phyloP scores from a whole-genome alignment of 306 rosid genomes.

The Sicyos baderoa region DNA sequence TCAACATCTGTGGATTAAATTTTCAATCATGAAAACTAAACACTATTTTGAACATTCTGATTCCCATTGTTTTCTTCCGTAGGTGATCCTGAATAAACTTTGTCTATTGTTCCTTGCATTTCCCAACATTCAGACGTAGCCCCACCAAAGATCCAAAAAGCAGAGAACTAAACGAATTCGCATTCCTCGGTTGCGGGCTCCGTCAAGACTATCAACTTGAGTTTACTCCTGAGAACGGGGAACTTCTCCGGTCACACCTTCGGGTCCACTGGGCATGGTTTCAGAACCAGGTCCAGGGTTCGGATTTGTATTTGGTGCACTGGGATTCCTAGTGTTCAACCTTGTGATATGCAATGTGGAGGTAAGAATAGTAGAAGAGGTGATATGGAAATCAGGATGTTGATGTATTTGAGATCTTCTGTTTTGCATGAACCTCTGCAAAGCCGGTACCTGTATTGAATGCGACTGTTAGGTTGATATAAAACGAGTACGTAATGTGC shows the following conservation, averaged over 20 bases:
- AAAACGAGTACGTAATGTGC: neutral
- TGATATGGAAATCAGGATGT: constrained; percentile 90
- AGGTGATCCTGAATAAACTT: constrained; percentile 48
- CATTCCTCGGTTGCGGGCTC: constrained; percentile 54
- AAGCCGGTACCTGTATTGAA: constrained; percentile 67
- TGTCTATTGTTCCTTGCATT: constrained; percentile 79
- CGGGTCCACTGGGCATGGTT: constrained; percentile 24
- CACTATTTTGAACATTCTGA: constrained; percentile 25
- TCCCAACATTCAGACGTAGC: constrained; percentile 92
- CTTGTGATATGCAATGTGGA: constrained; percentile 98
- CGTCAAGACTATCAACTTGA: constrained; percentile 33
- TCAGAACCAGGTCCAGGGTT: constrained; percentile 45
- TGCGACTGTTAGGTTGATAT: neutral
- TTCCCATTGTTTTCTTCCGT: constrained; percentile 31
- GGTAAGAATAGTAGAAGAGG: constrained; percentile 91
- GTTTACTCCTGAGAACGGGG: constrained; percentile 35
- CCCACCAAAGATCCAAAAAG: constrained; percentile 85
- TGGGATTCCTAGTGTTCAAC: constrained; percentile 76
- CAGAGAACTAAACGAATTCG: constrained; percentile 76
- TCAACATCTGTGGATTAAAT: neutral
- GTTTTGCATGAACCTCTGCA: constrained; percentile 88
- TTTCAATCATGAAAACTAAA: neutral
- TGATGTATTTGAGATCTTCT: constrained; percentile 83
- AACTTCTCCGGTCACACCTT: constrained; percentile 33
- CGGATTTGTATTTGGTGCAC: constrained; percentile 30